These are phyloP conservation scores for Sechiopsis laciniata DNA, from an alignment of 306 rosid genomes.

Conservation along the genomic window DNA sequence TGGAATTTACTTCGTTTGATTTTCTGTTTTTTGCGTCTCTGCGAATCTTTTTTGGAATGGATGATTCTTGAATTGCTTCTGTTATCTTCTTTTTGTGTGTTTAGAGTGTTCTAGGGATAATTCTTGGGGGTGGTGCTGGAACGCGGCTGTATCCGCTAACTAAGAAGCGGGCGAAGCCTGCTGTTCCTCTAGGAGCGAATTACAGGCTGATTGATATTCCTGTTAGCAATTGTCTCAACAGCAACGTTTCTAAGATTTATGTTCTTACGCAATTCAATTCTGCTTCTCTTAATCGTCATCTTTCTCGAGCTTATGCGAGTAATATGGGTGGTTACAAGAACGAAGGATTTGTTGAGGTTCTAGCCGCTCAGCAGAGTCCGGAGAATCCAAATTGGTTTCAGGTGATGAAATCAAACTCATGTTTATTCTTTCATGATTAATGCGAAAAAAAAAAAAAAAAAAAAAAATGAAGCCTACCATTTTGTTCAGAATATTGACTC, in stretches of 20 bases:
- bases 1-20: no score
- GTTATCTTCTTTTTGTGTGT: no score
- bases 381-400: slow-evolving; percentile 99
- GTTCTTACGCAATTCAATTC: slow-evolving; percentile 97
- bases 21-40: no score
- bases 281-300: slow-evolving; percentile 92
- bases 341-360: slow-evolving; percentile 97
- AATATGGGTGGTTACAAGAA: slow-evolving; percentile 94
- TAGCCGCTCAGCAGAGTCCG: slow-evolving; percentile 98
- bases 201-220: slow-evolving; percentile 95
- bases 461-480: neutral
- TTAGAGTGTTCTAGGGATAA: slow-evolving; percentile 90
- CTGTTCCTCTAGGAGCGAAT: slow-evolving; percentile 96
- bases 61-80: neutral
- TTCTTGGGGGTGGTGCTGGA: slow-evolving; percentile 97
- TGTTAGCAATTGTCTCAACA: slow-evolving; percentile 90
- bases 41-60: neutral
- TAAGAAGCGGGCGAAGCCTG: slow-evolving; percentile 97
- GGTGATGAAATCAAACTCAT: slow-evolving; percentile 37
- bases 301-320: slow-evolving; percentile 93
- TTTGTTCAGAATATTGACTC: neutral
- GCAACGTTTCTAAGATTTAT: slow-evolving; percentile 87
- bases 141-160: slow-evolving; percentile 90
- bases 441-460: no score
- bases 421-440: slow-evolving; percentile 11